A percentile compares a stretch with the other conserved stretches of the same genome.
Evolutionary conservation across 1,284 basidiomycete species (phyloP).

Genomic region (Sporisorium graminicola): DNA sequence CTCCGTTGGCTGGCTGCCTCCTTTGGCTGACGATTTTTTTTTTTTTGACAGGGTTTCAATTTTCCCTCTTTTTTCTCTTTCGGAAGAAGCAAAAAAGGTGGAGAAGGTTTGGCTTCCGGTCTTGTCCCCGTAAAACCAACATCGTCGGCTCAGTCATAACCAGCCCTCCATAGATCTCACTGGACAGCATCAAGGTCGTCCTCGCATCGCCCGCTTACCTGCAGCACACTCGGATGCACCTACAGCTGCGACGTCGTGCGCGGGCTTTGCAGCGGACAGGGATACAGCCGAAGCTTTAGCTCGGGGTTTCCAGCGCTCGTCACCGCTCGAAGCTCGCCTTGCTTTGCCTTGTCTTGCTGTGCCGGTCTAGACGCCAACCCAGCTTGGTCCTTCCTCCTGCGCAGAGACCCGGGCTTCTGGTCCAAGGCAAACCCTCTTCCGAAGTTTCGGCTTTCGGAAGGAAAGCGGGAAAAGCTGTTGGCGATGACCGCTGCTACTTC

Average conservation of each 20-base stretch:
- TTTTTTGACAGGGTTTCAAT: background rate
- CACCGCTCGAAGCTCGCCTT: background rate
- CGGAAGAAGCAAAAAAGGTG: conserved; percentile 8
- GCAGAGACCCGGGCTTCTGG: background rate
- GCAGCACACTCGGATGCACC: background rate
- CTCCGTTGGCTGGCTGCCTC: conserved; percentile 11
- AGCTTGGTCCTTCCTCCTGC: background rate
- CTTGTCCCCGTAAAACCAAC: conserved; percentile 28
- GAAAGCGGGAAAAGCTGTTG: background rate
- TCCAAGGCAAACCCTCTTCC: background rate
- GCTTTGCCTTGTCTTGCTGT: background rate
- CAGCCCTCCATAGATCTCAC: conserved; percentile 4
- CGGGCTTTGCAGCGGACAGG: background rate
- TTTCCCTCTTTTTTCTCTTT: background rate
- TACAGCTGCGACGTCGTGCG: background rate
- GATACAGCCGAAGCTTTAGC: background rate
- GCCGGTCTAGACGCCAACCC: conserved; percentile 16
- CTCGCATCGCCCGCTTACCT: background rate
- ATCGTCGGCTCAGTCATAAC: no score
- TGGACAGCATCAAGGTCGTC: background rate
- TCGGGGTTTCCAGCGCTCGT: background rate
- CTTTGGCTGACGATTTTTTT: background rate
- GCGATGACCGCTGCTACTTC: conserved; percentile 25
- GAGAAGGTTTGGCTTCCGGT: conserved; percentile 26
- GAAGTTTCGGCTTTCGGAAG: background rate